These are phyloP conservation scores for Solanum clarkiae DNA, from an alignment of 257 asterid species.

Conservation along the genomic window DNA sequence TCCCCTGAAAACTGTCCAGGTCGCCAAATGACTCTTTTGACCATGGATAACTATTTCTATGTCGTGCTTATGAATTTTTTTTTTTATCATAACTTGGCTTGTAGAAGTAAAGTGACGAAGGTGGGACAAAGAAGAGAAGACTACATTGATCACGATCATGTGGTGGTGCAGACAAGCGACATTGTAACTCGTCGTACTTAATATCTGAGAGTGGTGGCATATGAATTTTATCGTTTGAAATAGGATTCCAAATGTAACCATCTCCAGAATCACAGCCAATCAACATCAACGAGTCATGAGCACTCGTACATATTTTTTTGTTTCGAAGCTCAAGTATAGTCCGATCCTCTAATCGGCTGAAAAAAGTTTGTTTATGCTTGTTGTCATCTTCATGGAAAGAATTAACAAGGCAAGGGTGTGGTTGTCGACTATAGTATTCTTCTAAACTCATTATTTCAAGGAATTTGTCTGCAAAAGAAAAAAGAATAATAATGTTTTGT, in stretches of 20 bases:
- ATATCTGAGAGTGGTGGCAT: background rate
- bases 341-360: background rate
- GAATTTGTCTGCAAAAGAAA: background rate
- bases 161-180: background rate
- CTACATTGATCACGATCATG: background rate
- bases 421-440: background rate
- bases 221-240: background rate
- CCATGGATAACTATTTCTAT: too few relatives aligned
- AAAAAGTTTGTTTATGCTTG: background rate
- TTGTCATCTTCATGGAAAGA: background rate
- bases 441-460: background rate
- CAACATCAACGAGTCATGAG: background rate
- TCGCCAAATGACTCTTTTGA: too few relatives aligned
- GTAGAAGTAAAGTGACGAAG: background rate
- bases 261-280: background rate
- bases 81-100: background rate
- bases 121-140: background rate
- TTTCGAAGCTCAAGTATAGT: background rate
- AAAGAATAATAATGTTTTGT: background rate
- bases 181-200: background rate
- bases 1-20: background rate
- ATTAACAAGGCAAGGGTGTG: background rate
- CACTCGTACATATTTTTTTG: background rate
- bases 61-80: too few relatives aligned
- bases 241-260: background rate